Percentiles rank a stretch among this genome's conserved stretches.
Evolutionary conservation across 192 early-diverging fungal genomes (phyloP).

Genomic region (Chytriomyces confervae): DNA sequence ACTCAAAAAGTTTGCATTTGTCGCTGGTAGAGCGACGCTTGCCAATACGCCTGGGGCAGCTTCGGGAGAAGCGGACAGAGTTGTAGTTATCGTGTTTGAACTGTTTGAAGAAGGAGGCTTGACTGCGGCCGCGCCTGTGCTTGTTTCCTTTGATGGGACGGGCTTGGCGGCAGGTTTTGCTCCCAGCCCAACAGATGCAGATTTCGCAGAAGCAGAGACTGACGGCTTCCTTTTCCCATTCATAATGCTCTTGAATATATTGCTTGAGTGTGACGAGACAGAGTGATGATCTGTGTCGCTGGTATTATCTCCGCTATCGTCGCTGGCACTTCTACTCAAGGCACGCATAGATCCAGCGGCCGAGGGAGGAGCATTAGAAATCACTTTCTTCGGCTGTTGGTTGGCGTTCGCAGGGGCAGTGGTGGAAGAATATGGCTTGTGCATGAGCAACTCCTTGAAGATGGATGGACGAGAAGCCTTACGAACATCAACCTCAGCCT

Average conservation of each 20-base stretch:
- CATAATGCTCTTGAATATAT: slow-evolving; percentile 36
- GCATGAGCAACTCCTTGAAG: neutral
- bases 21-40: neutral
- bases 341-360: neutral
- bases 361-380: neutral
- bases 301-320: neutral
- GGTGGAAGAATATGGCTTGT: neutral
- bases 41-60: neutral
- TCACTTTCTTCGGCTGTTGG: neutral
- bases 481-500: neutral
- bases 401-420: neutral
- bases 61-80: neutral
- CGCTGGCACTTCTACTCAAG: neutral
- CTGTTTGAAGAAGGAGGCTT: neutral
- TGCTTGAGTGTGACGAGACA: neutral
- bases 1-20: too few species aligned
- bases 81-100: neutral
- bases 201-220: neutral
- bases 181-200: neutral
- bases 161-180: neutral
- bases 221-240: neutral
- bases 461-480: neutral
- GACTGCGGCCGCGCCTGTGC: neutral
- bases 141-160: neutral
- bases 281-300: slow-evolving; percentile 18